These are phyloP conservation scores for Westerdykella sp. DNA, from an alignment of 2,329 filamentous ascomycete genomes.

Conservation along the genomic window DNA sequence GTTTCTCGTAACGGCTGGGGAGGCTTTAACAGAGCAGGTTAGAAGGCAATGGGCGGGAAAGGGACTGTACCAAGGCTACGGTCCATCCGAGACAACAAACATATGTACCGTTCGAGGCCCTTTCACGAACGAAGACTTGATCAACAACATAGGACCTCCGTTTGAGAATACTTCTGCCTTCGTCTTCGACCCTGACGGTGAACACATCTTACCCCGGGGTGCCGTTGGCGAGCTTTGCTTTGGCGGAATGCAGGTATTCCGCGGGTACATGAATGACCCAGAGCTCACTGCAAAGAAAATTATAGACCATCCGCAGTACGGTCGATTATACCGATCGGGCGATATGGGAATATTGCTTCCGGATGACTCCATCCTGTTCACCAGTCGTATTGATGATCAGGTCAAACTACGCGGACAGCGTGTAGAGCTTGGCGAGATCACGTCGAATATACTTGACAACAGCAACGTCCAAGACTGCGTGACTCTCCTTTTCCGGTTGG, in stretches of 20 bases:
- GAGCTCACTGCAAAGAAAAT: conserved; percentile 61
- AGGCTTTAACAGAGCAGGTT: conserved; percentile 68
- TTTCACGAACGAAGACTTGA: conserved; percentile 52
- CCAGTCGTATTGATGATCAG: conserved; percentile 70
- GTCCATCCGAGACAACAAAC: conserved; percentile 80
- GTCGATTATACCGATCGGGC: conserved; percentile 73
- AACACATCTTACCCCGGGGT: conserved; percentile 55
- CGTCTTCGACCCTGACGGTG: conserved; percentile 45
- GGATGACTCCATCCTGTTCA: conserved; percentile 67
- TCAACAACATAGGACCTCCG: conserved; percentile 69
- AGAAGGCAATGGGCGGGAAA: conserved; percentile 60
- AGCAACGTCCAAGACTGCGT: conserved; percentile 54
- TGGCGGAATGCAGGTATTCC: conserved; percentile 71
- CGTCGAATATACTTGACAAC: conserved; percentile 52
- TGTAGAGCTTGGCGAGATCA: conserved; percentile 74
- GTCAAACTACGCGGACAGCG: conserved; percentile 75
- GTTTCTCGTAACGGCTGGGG: conserved; percentile 75
- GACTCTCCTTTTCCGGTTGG: conserved; percentile 52
- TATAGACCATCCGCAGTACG: conserved; percentile 60
- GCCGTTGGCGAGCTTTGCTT: conserved; percentile 80
- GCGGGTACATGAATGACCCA: conserved; percentile 64
- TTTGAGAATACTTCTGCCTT: conserved; percentile 72
- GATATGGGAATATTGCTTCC: conserved; percentile 74
- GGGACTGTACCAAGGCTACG: conserved; percentile 73
- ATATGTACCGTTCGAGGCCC: conserved; percentile 69